A percentile compares a stretch with the other conserved stretches of the same genome.
Conservation (phyloP, 768 basidiomycete species). For the Cystofilobasidium macerans region DNA sequence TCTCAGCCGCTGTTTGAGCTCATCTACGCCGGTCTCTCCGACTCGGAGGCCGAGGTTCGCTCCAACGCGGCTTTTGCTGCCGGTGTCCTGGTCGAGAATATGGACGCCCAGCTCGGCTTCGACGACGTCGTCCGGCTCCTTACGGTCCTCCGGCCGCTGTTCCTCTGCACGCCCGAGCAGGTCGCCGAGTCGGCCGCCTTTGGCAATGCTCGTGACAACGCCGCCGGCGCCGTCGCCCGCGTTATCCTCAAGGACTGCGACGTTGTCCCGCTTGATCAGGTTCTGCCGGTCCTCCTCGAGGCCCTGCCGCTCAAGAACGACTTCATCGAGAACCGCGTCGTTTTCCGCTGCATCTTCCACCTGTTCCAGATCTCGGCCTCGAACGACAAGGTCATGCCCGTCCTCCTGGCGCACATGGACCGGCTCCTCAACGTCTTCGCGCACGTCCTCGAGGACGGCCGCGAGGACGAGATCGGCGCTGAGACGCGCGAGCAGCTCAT, state of each 20-base stretch:
- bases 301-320: conserved; percentile 82
- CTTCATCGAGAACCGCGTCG: conserved; percentile 74
- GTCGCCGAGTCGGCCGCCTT: conserved; percentile 47
- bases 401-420: conserved; percentile 57
- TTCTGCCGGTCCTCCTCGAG: conserved; percentile 69
- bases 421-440: conserved; percentile 66
- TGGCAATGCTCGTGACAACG: conserved; percentile 88
- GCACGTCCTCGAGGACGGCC: conserved; percentile 65
- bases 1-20: conserved; percentile 57
- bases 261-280: conserved; percentile 79
- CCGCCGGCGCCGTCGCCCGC: conserved; percentile 82
- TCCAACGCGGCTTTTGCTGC: conserved; percentile 93
- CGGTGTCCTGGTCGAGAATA: conserved; percentile 81
- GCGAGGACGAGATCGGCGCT: conserved; percentile 58
- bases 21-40: conserved; percentile 69
- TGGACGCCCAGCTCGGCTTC: conserved; percentile 42
- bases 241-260: conserved; percentile 66
- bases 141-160: conserved; percentile 66
- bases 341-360: conserved; percentile 79
- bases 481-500: conserved; percentile 68
- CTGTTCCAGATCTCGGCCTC: conserved; percentile 58
- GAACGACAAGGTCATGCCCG: conserved; percentile 51
- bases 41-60: conserved; percentile 81
- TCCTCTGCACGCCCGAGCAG: conserved; percentile 50
- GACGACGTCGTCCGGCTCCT: conserved; percentile 66